A percentile compares a stretch with the other conserved stretches of the same genome.
These are phyloP conservation scores for Echinosophora koreensis DNA, from an alignment of 306 rosid genomes.

Conservation along the genomic window DNA sequence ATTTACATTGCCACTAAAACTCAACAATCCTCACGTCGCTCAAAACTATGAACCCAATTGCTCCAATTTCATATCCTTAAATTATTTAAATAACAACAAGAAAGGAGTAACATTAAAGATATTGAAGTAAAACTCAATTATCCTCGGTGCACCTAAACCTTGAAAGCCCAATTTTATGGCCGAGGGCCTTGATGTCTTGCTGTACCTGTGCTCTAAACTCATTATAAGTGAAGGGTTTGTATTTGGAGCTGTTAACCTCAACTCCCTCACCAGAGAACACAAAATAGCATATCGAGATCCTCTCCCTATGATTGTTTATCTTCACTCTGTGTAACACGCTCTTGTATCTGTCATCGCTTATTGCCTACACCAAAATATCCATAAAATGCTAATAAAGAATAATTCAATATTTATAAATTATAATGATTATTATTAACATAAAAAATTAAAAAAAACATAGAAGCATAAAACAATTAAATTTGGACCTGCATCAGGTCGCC, in stretches of 20 bases:
- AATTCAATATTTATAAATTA: background rate
- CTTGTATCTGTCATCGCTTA: constrained; percentile 61
- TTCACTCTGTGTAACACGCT: constrained; percentile 66
- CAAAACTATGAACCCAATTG: no score
- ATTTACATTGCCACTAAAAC: no score
- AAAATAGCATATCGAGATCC: constrained; percentile 66
- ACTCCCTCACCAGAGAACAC: constrained; percentile 59
- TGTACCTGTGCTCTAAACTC: constrained; percentile 64
- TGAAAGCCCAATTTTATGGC: constrained; percentile 66
- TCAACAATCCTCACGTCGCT: no score
- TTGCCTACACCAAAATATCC: constrained; percentile 47
- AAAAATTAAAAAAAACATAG: background rate
- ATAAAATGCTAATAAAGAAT: background rate
- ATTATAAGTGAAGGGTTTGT: constrained; percentile 63
- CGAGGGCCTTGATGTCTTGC: constrained; percentile 52
- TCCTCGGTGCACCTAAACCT: constrained; percentile 49
- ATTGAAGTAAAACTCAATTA: background rate
- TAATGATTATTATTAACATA: no score
- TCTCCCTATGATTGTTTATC: constrained; percentile 48
- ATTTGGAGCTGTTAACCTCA: constrained; percentile 58
- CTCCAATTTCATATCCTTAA: background rate
- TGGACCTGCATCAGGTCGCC: constrained; percentile 80
- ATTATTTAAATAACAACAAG: background rate
- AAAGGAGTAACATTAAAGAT: background rate
- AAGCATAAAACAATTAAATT: background rate